Conservation (phyloP, 2,329 filamentous ascomycete genomes). For the Aspergillus ustus region DNA sequence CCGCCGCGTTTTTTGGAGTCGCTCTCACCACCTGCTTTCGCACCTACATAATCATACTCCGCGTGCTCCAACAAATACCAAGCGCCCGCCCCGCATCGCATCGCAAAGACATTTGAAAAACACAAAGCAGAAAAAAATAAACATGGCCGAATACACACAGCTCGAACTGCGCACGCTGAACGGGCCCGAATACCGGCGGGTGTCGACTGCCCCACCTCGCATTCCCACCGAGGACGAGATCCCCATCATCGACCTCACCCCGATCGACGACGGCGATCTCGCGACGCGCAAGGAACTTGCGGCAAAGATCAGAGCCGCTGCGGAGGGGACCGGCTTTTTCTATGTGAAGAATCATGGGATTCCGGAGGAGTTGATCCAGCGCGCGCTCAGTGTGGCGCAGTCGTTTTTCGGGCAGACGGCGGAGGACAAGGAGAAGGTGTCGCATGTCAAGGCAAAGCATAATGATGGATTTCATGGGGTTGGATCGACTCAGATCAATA, state of each 20-base stretch:
- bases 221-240: conserved; percentile 53
- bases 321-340: conserved; percentile 60
- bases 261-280: conserved; percentile 43
- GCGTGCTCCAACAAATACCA: not conserved
- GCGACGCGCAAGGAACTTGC: conserved; percentile 48
- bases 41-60: not conserved
- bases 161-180: conserved; percentile 52
- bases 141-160: conserved; percentile 35
- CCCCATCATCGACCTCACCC: conserved; percentile 58
- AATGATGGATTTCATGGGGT: conserved; percentile 54
- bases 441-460: conserved; percentile 43
- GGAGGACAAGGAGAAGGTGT: conserved; percentile 48
- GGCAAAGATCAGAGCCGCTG: conserved; percentile 49
- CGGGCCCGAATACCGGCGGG: conserved; percentile 51
- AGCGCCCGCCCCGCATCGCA: not conserved
- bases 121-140: not conserved
- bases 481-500: conserved; percentile 36
- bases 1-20: not conserved
- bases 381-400: conserved; percentile 25
- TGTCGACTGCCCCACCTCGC: conserved; percentile 48
- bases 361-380: conserved; percentile 28
- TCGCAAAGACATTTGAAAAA: not conserved
- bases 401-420: conserved; percentile 55
- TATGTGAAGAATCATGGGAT: conserved; percentile 60
- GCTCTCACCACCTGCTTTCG: not conserved